Evolutionary conservation across 306 rosid species (phyloP), one percentile per base, ranked within the genome.

Genomic region (Urtica urens): DNA sequence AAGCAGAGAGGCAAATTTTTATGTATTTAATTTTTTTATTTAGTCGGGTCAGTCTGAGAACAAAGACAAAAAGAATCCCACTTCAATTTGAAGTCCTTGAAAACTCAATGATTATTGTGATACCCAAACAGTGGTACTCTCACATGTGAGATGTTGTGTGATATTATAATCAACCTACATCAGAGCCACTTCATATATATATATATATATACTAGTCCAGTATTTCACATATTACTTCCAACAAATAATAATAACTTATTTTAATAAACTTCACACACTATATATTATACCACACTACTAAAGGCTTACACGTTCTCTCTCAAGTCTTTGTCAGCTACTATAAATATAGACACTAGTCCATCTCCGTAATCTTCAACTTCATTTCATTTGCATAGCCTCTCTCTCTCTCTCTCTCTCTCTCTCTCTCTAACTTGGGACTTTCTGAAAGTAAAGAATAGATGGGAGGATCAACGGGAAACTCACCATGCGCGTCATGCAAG

Each of bases 401-500:
- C 38, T 37, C 46, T 46, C 44, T 40, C 27, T 18, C 40, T 63
- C 26, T 21, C 20, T 1, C n/a, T 38, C 50, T n/a, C 2, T 15
- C 24, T 29, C n/a, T 22, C 34, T 8, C 26, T 14, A 6, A 39
- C 19, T 40, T 29, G 23, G 38, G 43, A 45, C 66, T 10, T 26
- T 22, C 34, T 17, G 17, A 42, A 31, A 17, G 21, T 49, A 27
- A 31, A 7, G 42, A 29, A 51, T 19, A 56, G 38, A 46, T 11
- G 37, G 6, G 47, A 34, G 19, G 9, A 35, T 74, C 73, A 78
- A 77, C 64, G 38, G 96, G 93, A 38, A 76, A 50, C 55, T 75
- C 97, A 0, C 97, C 97, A 6, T 90, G 97, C 46, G 97, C 95
- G 25, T 90, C 97, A 16, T 90, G 97, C 81, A 90, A 90, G 74